phyloP scores from a whole-genome alignment of 106 monocot genomes.

The Amphibolis antarctica region DNA sequence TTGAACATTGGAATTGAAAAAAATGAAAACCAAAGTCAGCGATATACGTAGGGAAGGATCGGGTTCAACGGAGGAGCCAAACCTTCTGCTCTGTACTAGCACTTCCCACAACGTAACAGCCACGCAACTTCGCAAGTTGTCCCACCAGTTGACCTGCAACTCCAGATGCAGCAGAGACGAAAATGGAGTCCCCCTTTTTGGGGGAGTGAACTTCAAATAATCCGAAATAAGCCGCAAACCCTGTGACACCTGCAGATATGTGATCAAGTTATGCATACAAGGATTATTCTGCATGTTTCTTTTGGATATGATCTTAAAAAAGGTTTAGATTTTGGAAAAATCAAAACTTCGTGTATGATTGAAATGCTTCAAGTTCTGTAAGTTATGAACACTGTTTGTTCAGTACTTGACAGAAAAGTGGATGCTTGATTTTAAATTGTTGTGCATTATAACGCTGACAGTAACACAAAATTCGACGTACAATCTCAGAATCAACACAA shows the following conservation, averaged over 20 bases:
- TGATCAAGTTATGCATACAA: not conserved
- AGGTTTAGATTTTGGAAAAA: not conserved
- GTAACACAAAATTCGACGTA: too few species aligned
- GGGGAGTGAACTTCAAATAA: slow-evolving; percentile 47
- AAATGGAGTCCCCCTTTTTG: slow-evolving; percentile 53
- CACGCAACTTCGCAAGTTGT: slow-evolving; percentile 48
- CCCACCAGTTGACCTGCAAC: slow-evolving; percentile 57
- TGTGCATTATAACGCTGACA: too few species aligned
- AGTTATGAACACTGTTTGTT: too few species aligned
- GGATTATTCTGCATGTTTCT: not conserved
- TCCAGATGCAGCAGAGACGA: slow-evolving; percentile 55
- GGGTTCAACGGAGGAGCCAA: not conserved
- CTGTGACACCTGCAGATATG: slow-evolving; percentile 38
- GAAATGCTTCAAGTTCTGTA: too few species aligned
- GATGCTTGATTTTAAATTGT: too few species aligned
- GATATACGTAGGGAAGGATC: not conserved
- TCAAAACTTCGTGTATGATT: too few species aligned
- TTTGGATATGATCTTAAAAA: not conserved
- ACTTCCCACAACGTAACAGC: slow-evolving; percentile 60
- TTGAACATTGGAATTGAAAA: not conserved
- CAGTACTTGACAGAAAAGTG: too few species aligned
- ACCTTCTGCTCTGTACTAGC: slow-evolving; percentile 50
- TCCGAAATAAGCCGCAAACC: slow-evolving; percentile 54
- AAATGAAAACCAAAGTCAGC: not conserved
- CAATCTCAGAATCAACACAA: too few species aligned